Base-by-base conservation (phyloP, 768 basidiomycete species). In the Suillus hirtellus region DNA sequence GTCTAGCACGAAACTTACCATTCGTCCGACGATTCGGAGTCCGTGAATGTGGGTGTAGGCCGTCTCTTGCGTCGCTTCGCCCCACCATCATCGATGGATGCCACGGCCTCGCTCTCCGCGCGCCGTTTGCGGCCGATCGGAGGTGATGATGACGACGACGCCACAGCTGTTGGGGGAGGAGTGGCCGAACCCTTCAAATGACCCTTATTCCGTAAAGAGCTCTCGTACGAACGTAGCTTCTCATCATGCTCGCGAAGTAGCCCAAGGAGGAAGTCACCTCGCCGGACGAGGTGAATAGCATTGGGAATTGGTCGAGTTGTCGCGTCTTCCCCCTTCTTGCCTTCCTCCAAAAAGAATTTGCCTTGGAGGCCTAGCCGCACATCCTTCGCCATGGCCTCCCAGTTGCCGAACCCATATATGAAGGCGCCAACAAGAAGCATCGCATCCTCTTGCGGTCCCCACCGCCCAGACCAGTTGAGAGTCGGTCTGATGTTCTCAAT, bases 341-440 rank as follows among this genome's bases (percentile, higher is more conserved):
- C 93, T 75, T 98, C 96, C 73, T 98, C 97, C 59, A 99, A 82
- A 87, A 98, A 99, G 80, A 99, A 96, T 73, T 98, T 98, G 75
- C 90, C 94, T 1, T 87, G 84, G 15, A 99, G 82, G 2, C 88
- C 87, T 14, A 99, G 87, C 64, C 86, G 86, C 14, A 86, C 75
- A 73, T 99, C 97, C 77, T 95, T 93, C 62, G 87, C 86, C 83
- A 99, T 99, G 31, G 85, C 84, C 72, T 99, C 97, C 97, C 97
- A 99, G 71, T 91, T 93, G 15, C 96, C 96, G 72, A 99, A 96
- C 21, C 97, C 97, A 69, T 99, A 90, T 21, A 90, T 71, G 80
- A 84, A 98, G 11, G 97, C 94, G 42, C 97, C 97, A 54, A 98
- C 89, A 43, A 99, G 85, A 19, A 99, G 82, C 87, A 95, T 93